A percentile compares a stretch with the other conserved stretches of the same genome.
Evolutionary conservation across 2,329 filamentous ascomycete genomes (phyloP).

Genomic region (Emmonsia crescens): DNA sequence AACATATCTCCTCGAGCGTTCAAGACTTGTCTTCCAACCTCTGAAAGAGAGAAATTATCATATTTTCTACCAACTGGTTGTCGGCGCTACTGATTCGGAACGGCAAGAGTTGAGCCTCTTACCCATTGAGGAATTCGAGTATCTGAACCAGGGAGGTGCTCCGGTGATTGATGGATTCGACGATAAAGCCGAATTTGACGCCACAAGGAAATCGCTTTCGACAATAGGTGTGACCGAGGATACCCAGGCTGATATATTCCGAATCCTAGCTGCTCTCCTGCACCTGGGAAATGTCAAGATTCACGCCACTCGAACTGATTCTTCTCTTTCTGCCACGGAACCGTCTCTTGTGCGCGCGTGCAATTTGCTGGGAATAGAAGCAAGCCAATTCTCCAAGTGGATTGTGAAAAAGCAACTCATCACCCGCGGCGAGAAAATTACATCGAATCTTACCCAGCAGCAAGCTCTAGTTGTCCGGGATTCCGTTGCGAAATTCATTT

Average conservation of each 20-base stretch:
- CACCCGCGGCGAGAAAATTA: slow-evolving; percentile 94
- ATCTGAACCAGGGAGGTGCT: slow-evolving; percentile 87
- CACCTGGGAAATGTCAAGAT: slow-evolving; percentile 98
- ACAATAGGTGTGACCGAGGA: slow-evolving; percentile 71
- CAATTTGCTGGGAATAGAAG: slow-evolving; percentile 75
- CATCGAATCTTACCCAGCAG: slow-evolving; percentile 84
- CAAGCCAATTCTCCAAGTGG: slow-evolving; percentile 85
- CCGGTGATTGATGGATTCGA: slow-evolving; percentile 90
- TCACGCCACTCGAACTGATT: slow-evolving; percentile 77
- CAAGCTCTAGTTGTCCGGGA: slow-evolving; percentile 91
- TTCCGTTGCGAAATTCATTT: slow-evolving; percentile 97
- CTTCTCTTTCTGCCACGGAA: slow-evolving; percentile 68
- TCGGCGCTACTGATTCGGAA: slow-evolving; percentile 77
- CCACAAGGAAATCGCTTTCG: slow-evolving; percentile 72
- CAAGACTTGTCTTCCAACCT: slow-evolving; percentile 91
- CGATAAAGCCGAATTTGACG: slow-evolving; percentile 86
- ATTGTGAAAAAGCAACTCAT: slow-evolving; percentile 98
- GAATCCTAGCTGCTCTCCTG: slow-evolving; percentile 75
- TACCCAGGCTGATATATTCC: slow-evolving; percentile 79
- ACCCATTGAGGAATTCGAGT: slow-evolving; percentile 84
- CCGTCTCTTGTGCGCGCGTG: slow-evolving; percentile 74
- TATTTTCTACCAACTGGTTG: slow-evolving; percentile 95
- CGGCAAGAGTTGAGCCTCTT: slow-evolving; percentile 68
- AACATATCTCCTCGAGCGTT: slow-evolving; percentile 89
- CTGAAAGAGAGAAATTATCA: slow-evolving; percentile 98